phyloP scores from a whole-genome alignment of 192 early-diverging fungal species.

The Podila clonocystis region DNA sequence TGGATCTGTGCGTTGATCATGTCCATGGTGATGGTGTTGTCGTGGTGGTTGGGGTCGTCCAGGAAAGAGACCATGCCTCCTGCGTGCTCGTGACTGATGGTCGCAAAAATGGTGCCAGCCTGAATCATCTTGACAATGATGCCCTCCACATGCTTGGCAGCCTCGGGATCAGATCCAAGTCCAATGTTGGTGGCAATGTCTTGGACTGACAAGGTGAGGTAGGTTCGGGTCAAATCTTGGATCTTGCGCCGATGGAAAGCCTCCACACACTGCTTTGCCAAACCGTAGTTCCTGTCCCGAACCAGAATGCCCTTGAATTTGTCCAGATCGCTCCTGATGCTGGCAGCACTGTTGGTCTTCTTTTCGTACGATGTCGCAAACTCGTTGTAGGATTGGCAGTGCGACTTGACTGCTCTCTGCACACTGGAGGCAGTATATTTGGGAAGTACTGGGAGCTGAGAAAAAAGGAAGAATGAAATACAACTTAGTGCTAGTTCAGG shows the following conservation, averaged over 20 bases:
- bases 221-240: conserved; percentile 79
- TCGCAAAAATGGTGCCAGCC: conserved; percentile 60
- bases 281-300: conserved; percentile 71
- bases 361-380: conserved; percentile 70
- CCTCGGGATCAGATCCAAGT: conserved; percentile 43
- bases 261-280: conserved; percentile 62
- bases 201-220: conserved; percentile 75
- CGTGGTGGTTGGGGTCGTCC: conserved; percentile 63
- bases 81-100: conserved; percentile 54
- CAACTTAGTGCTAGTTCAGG: too few species aligned
- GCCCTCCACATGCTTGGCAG: conserved; percentile 58
- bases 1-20: conserved; percentile 61
- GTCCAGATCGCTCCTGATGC: conserved; percentile 53
- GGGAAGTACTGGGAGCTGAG: conserved; percentile 53
- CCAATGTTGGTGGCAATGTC: conserved; percentile 74
- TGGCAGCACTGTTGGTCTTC: conserved; percentile 36
- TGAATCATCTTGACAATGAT: conserved; percentile 70
- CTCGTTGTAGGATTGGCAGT: conserved; percentile 61
- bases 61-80: conserved; percentile 78
- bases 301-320: conserved; percentile 43
- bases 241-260: conserved; percentile 65
- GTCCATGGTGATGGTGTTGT: conserved; percentile 50
- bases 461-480: too few species aligned
- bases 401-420: conserved; percentile 52
- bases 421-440: conserved; percentile 63